These are phyloP conservation scores for Trichoderma polysporum DNA, from an alignment of 2,329 filamentous ascomycete species.

Conservation along the genomic window DNA sequence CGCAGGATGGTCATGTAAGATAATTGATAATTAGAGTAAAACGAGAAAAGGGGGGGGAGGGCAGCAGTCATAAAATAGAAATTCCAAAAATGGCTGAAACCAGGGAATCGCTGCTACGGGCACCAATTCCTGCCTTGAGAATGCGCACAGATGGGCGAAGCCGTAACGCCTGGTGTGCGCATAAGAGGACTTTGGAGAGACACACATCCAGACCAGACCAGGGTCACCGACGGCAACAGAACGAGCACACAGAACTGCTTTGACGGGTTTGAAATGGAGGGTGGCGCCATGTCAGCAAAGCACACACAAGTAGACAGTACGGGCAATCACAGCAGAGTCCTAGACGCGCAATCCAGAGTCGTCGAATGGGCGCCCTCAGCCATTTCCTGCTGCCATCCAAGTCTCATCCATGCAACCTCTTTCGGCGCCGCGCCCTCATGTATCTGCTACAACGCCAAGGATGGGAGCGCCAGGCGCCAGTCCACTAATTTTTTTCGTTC, in stretches of 20 bases:
- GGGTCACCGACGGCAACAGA: not conserved
- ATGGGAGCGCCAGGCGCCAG: not conserved
- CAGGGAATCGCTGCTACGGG: slow-evolving; percentile 1
- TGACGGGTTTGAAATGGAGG: slow-evolving; percentile 8
- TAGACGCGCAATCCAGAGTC: not conserved
- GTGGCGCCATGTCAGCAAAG: slow-evolving; percentile 16
- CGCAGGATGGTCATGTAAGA: not conserved
- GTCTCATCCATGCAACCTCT: not conserved
- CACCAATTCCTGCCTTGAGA: slow-evolving; percentile 9
- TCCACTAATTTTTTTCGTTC: not conserved
- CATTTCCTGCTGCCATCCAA: not conserved
- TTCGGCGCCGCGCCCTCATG: not conserved
- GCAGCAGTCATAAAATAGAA: slow-evolving; percentile 8
- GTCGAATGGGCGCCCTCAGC: not conserved
- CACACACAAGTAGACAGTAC: slow-evolving; percentile 8
- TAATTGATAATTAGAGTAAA: not conserved
- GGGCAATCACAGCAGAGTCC: not conserved
- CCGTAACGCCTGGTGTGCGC: slow-evolving; percentile 14
- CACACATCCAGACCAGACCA: too few relatives aligned
- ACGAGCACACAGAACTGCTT: not conserved
- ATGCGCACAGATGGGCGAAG: slow-evolving; percentile 10
- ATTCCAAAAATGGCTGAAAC: not conserved
- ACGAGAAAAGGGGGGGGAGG: not conserved
- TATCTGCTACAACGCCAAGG: slow-evolving; percentile 22
- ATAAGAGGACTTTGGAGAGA: slow-evolving; percentile 3